Base-by-base conservation (phyloP, 495 filamentous ascomycete genomes). In the Aspergillus heteromorphus region DNA sequence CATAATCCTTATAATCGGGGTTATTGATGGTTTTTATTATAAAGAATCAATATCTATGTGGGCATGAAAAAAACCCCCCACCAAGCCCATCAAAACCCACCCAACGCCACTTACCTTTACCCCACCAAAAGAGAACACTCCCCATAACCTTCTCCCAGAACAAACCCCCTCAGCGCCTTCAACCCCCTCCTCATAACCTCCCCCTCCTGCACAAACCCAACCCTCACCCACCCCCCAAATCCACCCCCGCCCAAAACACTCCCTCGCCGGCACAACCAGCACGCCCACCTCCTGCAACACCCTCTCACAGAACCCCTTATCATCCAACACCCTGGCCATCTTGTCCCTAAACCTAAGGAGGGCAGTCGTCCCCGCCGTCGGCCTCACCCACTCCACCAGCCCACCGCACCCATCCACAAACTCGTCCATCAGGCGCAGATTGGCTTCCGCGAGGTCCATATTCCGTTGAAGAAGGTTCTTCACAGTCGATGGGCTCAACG, bases 351-450 rank as follows among this genome's bases (percentile, higher is more conserved):
- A 86, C 60, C 78, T 81, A 11, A 92, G 72, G 56, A 92, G 83
- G 1, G 85, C 85, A 9, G 86, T 90, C 1, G 89, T 91, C 0
- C 88, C 89, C 2, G 85, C 88, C 11, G 78, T 82, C 13, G 89
- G 89, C 64, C 79, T 86, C 3, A 80, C 73, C 85, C 87, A 90
- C 18, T 73, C 61, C 36, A 82, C 85, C 0, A 75, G 69, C 49
- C 69, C 68, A 19, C 75, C 63, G 55, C 87, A 76, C 38, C 75
- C 69, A 16, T 75, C 66, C n/a, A 92, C 72, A 49, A 87, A 91
- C 1, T 63, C 67, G 17, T 80, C 79, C 7, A 92, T 67, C 3
- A 87, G 45, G 13, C 63, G 74, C 9, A 90, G 56, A 56, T 93
- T 92, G 10, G 66, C 79, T 54, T 74, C 77, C 18, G 85, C 87